Conservation (phyloP, 331 rosid species). For the Spiraea crenata region DNA sequence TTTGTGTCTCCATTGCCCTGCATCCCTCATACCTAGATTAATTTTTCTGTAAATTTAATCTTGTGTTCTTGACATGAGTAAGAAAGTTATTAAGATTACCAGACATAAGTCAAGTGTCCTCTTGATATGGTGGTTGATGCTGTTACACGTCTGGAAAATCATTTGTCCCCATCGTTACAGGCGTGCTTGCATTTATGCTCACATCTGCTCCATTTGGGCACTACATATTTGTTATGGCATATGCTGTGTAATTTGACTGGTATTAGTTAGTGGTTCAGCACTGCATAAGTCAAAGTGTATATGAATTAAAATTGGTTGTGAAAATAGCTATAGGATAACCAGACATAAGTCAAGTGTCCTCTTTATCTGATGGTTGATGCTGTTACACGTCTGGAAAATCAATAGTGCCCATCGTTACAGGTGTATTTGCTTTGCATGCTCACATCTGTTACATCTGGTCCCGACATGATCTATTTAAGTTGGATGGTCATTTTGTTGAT, state of each 20-base stretch:
- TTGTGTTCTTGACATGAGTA: neutral
- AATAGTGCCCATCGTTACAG: slow-evolving; percentile 26
- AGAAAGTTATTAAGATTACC: slow-evolving; percentile 8
- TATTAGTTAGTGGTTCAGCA: neutral
- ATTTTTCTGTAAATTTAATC: too few relatives aligned
- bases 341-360: slow-evolving; percentile 22
- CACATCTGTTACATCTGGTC: slow-evolving; percentile 30
- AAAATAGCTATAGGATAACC: neutral
- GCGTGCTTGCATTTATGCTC: slow-evolving; percentile 40
- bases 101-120: slow-evolving; percentile 67
- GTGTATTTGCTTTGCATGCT: slow-evolving; percentile 19
- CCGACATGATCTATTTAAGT: neutral
- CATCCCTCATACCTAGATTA: too few relatives aligned
- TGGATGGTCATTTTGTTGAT: too few relatives aligned
- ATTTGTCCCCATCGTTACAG: slow-evolving; percentile 51
- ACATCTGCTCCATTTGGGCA: slow-evolving; percentile 64
- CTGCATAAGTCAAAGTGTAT: neutral
- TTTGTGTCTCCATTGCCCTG: too few relatives aligned
- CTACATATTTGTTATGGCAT: slow-evolving; percentile 26
- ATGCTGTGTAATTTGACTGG: neutral
- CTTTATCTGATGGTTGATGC: slow-evolving; percentile 15
- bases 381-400: slow-evolving; percentile 20
- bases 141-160: slow-evolving; percentile 71
- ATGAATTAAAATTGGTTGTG: neutral
- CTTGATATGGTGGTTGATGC: slow-evolving; percentile 45